phyloP scores from a whole-genome alignment of 164 flowering plant species.

The Piper longum region DNA sequence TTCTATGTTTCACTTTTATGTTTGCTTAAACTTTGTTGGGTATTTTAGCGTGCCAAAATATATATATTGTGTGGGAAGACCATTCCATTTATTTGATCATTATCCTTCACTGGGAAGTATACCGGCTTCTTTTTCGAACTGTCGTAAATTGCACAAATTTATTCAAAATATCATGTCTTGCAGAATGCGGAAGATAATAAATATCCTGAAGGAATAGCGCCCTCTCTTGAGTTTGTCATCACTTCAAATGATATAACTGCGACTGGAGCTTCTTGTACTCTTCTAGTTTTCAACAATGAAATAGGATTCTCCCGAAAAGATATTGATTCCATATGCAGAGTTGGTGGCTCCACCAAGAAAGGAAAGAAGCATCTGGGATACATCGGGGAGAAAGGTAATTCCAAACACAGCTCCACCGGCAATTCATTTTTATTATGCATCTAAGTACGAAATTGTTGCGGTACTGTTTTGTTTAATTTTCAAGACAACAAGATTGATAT shows the following conservation, averaged over 20 bases:
- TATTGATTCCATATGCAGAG: slow-evolving; percentile 53
- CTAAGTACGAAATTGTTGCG: neutral
- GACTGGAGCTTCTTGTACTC: slow-evolving; percentile 48
- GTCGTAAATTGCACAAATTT: no score
- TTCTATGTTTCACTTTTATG: no score
- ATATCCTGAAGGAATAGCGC: no score
- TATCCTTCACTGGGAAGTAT: no score
- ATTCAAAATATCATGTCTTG: neutral
- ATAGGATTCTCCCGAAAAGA: slow-evolving; percentile 44
- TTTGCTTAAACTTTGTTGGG: no score
- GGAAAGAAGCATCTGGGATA: slow-evolving; percentile 41
- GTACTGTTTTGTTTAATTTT: no score
- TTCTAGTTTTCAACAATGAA: slow-evolving; percentile 54
- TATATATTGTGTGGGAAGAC: no score
- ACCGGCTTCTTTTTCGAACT: no score
- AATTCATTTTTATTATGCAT: neutral
- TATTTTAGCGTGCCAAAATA: no score
- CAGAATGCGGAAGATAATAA: slow-evolving; percentile 76
- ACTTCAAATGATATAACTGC: slow-evolving; percentile 47
- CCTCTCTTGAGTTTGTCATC: slow-evolving; percentile 49
- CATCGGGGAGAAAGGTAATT: slow-evolving; percentile 62
- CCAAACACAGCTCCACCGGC: neutral
- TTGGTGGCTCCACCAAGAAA: slow-evolving; percentile 57
- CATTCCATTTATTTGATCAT: no score
- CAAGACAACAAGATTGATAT: no score